A percentile compares a stretch with the other conserved stretches of the same genome.
Conservation (phyloP, 192 early-diverging fungal species). For the Backusella psychrophila region DNA sequence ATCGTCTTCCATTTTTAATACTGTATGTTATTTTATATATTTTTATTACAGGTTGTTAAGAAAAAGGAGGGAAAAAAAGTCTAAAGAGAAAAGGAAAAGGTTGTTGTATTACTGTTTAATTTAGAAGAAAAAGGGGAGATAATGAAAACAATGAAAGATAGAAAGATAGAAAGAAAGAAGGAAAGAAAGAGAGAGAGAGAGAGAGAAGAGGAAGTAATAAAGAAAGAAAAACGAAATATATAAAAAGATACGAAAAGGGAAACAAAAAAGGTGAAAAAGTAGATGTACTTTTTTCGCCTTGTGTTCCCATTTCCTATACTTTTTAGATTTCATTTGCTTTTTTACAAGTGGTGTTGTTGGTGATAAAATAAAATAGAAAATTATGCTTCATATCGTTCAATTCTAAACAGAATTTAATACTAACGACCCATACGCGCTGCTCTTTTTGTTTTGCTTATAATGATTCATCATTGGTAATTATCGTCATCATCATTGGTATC, state of each 20-base stretch:
- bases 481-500: background rate
- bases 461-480: background rate
- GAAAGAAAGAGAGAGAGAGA: background rate
- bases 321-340: background rate
- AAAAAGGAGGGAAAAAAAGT: background rate
- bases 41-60: background rate
- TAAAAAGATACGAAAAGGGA: slow-evolving; percentile 4
- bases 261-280: slow-evolving; percentile 3
- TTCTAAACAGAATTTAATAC: slow-evolving; percentile 6
- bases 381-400: slow-evolving; percentile 8
- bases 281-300: background rate
- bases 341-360: background rate
- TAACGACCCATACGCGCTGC: background rate
- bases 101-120: background rate
- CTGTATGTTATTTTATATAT: background rate
- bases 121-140: background rate
- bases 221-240: background rate
- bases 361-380: slow-evolving; percentile 5
- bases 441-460: background rate
- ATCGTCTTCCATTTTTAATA: slow-evolving; percentile 2
- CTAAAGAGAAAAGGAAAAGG: background rate
- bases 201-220: background rate
- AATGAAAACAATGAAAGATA: too few species aligned
- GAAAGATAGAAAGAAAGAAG: background rate
- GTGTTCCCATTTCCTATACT: background rate